Conservation (phyloP, 2,329 filamentous ascomycete genomes). For the Hypoxylon sp. region DNA sequence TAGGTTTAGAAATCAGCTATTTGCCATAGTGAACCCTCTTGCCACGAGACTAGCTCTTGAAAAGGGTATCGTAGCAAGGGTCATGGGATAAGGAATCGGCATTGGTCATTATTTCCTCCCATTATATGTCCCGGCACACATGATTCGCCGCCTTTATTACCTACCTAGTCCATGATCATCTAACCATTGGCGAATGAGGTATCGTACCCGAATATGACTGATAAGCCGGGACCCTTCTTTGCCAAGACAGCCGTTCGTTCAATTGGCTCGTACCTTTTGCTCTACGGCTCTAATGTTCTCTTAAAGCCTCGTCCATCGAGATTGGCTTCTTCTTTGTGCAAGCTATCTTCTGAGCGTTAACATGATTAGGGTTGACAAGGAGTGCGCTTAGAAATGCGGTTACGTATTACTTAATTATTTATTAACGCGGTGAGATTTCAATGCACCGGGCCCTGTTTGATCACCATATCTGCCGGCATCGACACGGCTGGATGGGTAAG, state of each 20-base stretch:
- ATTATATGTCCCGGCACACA: conserved; percentile 9
- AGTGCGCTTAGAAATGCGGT: not conserved
- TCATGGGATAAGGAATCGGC: conserved; percentile 31
- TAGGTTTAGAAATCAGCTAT: conserved; percentile 16
- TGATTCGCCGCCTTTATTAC: conserved; percentile 32
- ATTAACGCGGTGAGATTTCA: conserved; percentile 1
- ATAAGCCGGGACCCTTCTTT: conserved; percentile 29
- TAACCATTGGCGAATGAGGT: conserved; percentile 36
- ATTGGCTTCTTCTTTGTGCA: not conserved
- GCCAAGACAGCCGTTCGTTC: conserved; percentile 39
- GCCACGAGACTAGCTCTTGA: conserved; percentile 27
- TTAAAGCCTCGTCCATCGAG: conserved; percentile 9
- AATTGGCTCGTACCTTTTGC: conserved; percentile 16
- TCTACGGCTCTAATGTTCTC: not conserved
- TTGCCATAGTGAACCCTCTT: conserved; percentile 21
- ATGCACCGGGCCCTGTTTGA: conserved; percentile 17
- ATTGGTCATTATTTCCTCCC: conserved; percentile 25
- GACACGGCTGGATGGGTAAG: conserved; percentile 33
- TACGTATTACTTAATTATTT: not conserved
- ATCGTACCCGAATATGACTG: conserved; percentile 9
- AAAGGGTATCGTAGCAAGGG: conserved; percentile 27
- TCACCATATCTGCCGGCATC: conserved; percentile 21
- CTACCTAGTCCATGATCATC: conserved; percentile 22
- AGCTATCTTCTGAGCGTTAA: conserved; percentile 8
- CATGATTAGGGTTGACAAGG: conserved; percentile 16